phyloP scores from a whole-genome alignment of 768 basidiomycete species.

The Collybia sp. region DNA sequence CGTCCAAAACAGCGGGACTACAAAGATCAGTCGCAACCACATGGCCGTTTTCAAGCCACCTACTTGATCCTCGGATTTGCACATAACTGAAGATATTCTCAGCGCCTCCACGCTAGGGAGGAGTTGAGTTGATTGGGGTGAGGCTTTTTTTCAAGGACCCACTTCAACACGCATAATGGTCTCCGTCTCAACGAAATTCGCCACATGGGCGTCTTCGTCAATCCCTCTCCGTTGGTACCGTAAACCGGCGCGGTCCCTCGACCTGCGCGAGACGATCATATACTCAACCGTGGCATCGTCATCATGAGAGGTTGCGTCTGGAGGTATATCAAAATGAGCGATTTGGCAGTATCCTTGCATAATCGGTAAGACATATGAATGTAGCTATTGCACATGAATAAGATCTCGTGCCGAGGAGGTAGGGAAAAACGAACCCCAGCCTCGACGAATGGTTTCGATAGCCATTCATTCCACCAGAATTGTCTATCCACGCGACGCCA shows the following conservation, averaged over 20 bases:
- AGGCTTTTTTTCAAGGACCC: slow-evolving; percentile 9
- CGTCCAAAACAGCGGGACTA: slow-evolving; percentile 92
- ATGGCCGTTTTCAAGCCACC: slow-evolving; percentile 16
- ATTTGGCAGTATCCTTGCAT: slow-evolving; percentile 92
- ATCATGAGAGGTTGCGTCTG: slow-evolving; percentile 36
- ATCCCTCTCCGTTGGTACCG: slow-evolving; percentile 94
- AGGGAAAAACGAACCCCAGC: slow-evolving; percentile 57
- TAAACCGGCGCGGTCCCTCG: slow-evolving; percentile 85
- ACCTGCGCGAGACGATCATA: slow-evolving; percentile 79
- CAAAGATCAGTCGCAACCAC: slow-evolving; percentile 8
- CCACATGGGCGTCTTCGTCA: slow-evolving; percentile 89
- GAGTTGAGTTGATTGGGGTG: background rate
- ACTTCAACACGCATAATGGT: slow-evolving; percentile 83
- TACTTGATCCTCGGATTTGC: slow-evolving; percentile 90
- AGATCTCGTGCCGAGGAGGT: background rate
- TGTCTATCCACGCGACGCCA: slow-evolving; percentile 89
- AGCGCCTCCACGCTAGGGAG: slow-evolving; percentile 60
- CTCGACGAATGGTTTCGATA: slow-evolving; percentile 81
- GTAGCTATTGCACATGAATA: slow-evolving; percentile 42
- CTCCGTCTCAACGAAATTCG: slow-evolving; percentile 96
- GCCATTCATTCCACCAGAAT: slow-evolving; percentile 97
- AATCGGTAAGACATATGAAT: slow-evolving; percentile 84
- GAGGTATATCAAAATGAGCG: slow-evolving; percentile 59
- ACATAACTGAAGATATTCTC: slow-evolving; percentile 84
- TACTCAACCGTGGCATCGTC: slow-evolving; percentile 65